Evolutionary conservation across 257 asterid species (phyloP), one percentile per base, ranked within the genome.

Genomic region (Orobanche coerulescens): DNA sequence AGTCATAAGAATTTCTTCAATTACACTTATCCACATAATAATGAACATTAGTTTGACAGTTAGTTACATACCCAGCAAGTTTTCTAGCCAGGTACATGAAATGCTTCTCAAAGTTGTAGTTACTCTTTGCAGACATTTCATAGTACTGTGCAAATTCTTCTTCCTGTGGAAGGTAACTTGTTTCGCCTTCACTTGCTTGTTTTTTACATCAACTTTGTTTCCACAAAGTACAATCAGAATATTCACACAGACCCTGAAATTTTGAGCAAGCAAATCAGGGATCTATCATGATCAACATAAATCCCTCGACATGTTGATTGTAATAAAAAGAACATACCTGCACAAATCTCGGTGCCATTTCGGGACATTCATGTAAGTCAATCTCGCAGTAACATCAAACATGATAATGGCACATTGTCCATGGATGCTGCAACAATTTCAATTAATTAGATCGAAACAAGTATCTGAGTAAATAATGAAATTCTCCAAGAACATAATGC

Each of bases 341-440:
- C 97, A 89, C 73, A 89, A 87, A 76, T 89, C 97, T 73, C 97
- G 89, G 61, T 89, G 97, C 97, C 97, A 89, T 8, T 92, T 89
- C 0, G 96, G 95, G 8, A 86, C 96, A 60, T 88, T 88, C 80
- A 85, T 88, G 79, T 85, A 88, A 15, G 96, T 88, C 77, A 85
- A 71, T n/a, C 96, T 79, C 33, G 96, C 96, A 39, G 96, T 88
- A 2, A 88, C 96, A 59, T 88, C 96, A 62, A 88, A 88, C 96
- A 88, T 88, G 47, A 88, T 88, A 64, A 88, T 85, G 0, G 96
- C 97, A 61, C 97, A 86, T 60, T 89, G 97, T 48, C 97, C 97
- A 15, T 89, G 97, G 71, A 89, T 86, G 71, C 97, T 89, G 92
- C 80, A 73, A 5, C 9, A 48, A 24, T 11, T n/a, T n/a, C n/a